Evolutionary conservation across 768 basidiomycete genomes (phyloP).

Genomic region (Stropharia rugosoannulata): DNA sequence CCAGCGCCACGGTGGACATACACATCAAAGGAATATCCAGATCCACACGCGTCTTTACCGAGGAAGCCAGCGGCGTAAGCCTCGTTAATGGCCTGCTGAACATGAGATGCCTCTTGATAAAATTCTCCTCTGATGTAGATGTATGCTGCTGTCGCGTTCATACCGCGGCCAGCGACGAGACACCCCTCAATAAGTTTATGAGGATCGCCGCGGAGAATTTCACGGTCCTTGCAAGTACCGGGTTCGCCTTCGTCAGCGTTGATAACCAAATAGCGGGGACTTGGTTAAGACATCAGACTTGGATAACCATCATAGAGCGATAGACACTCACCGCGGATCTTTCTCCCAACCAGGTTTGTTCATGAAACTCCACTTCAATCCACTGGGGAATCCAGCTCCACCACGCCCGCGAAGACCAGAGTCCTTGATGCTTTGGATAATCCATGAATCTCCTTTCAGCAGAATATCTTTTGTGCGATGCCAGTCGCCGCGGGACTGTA

Average conservation of each 20-base stretch:
- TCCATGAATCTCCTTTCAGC: slow-evolving; percentile 94
- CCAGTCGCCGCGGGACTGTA: slow-evolving; percentile 95
- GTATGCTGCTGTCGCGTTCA: slow-evolving; percentile 99
- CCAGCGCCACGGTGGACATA: slow-evolving; percentile 98
- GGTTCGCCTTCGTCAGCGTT: slow-evolving; percentile 99
- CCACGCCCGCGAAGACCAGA: slow-evolving; percentile 95
- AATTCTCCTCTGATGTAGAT: slow-evolving; percentile 99
- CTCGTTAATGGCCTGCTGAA: slow-evolving; percentile 94
- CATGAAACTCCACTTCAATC: slow-evolving; percentile 98
- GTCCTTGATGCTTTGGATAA: slow-evolving; percentile 94
- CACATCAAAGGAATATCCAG: slow-evolving; percentile 94
- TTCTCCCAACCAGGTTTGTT: slow-evolving; percentile 99
- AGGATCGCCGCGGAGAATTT: slow-evolving; percentile 96
- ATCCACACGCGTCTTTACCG: slow-evolving; percentile 89
- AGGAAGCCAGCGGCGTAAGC: slow-evolving; percentile 89
- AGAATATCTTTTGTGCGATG: slow-evolving; percentile 97
- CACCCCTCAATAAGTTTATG: slow-evolving; percentile 99
- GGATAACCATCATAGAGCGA: neutral
- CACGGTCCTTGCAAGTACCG: slow-evolving; percentile 98
- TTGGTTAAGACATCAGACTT: slow-evolving; percentile 21
- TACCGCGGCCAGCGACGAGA: slow-evolving; percentile 91
- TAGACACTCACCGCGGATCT: slow-evolving; percentile 65
- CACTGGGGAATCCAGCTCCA: slow-evolving; percentile 95
- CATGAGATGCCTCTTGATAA: slow-evolving; percentile 90
- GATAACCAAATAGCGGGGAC: slow-evolving; percentile 94